These are phyloP conservation scores for Euphorbia corollata DNA, from an alignment of 441 rosid species.

Conservation along the genomic window DNA sequence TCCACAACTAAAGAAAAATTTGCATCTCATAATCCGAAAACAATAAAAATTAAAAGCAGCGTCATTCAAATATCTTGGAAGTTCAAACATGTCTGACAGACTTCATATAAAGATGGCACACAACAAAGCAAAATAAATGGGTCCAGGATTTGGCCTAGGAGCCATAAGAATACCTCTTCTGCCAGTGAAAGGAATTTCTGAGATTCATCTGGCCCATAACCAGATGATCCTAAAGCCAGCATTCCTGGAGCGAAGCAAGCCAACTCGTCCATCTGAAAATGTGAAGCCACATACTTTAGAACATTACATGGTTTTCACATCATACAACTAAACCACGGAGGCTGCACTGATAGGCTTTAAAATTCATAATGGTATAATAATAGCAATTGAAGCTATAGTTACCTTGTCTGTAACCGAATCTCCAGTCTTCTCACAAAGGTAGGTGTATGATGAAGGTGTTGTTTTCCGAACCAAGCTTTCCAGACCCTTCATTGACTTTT, in stretches of 20 bases:
- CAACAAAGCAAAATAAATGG: background rate
- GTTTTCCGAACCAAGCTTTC: conserved; percentile 68
- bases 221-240: conserved; percentile 93
- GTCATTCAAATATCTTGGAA: background rate
- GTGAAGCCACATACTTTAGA: conserved; percentile 7
- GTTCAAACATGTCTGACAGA: background rate
- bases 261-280: conserved; percentile 90
- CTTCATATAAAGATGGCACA: background rate
- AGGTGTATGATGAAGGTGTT: conserved; percentile 78
- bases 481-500: conserved; percentile 94
- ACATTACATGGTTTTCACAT: background rate
- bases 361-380: background rate
- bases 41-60: background rate
- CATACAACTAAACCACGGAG: background rate
- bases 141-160: background rate
- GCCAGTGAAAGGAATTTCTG: conserved; percentile 71
- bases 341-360: background rate
- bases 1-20: background rate
- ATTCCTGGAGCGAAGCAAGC: conserved; percentile 99
- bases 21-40: background rate
- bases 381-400: conserved; percentile 4
- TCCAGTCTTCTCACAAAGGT: conserved; percentile 86
- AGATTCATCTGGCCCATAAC: conserved; percentile 62
- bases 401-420: conserved; percentile 63
- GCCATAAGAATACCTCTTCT: conserved; percentile 60